A percentile compares a stretch with the other conserved stretches of the same genome.
Evolutionary conservation across 164 flowering plant species (phyloP).

Genomic region (Cinnamomum chago): DNA sequence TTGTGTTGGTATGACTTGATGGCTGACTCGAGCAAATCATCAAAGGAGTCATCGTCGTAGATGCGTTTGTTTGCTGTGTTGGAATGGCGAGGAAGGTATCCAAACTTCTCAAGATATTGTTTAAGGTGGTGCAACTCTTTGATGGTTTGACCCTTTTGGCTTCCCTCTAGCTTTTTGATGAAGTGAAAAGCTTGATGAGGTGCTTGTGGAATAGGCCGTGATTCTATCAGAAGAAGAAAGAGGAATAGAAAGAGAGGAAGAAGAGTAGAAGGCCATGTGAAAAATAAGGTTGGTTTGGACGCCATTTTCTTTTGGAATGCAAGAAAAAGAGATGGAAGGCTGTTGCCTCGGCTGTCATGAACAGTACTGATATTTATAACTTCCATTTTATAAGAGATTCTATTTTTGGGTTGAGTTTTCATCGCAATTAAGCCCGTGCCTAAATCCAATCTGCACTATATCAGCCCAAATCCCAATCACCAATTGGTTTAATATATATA

Average conservation of each 20-base stretch:
- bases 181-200: neutral
- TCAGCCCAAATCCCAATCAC: no score
- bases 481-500: no score
- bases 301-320: neutral
- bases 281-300: neutral
- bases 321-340: no score
- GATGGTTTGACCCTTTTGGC: neutral
- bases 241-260: neutral
- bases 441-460: no score
- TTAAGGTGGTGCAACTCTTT: slow-evolving; percentile 30
- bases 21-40: slow-evolving; percentile 31
- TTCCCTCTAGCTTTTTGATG: neutral
- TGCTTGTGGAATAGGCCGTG: neutral
- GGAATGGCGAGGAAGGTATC: slow-evolving; percentile 35
- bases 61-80: slow-evolving; percentile 17
- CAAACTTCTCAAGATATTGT: slow-evolving; percentile 56
- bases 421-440: no score
- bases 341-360: no score
- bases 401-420: no score
- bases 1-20: slow-evolving; percentile 25
- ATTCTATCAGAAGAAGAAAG: neutral
- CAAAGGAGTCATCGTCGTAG: slow-evolving; percentile 30
- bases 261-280: neutral
- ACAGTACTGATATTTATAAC: no score
- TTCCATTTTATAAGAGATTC: no score